Evolutionary conservation across 805 yeast genomes (phyloP).

Genomic region (Candida tammaniensis): DNA sequence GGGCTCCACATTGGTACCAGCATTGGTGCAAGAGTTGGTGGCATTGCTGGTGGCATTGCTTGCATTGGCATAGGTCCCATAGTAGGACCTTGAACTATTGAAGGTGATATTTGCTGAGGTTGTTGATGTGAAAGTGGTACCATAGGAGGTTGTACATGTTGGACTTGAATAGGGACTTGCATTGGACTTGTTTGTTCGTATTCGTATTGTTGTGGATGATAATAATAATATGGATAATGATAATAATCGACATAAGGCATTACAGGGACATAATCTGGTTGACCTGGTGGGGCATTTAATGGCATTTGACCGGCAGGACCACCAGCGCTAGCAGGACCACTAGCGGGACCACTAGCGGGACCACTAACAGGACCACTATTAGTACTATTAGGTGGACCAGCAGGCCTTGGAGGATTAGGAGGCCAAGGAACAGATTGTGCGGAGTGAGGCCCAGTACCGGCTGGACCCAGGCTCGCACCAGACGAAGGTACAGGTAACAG

Average conservation of each 20-base stretch:
- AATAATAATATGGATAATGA: conserved; percentile 7
- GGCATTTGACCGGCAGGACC: conserved; percentile 3
- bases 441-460: not conserved
- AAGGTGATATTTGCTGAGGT: no score
- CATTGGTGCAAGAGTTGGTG: conserved; percentile 6
- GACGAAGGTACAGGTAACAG: not conserved
- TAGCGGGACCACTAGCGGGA: conserved; percentile 5
- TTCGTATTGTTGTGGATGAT: not conserved
- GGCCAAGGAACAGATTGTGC: not conserved
- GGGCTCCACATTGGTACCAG: conserved; percentile 9
- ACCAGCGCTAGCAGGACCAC: conserved; percentile 5
- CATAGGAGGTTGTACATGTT: conserved; percentile 3
- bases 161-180: conserved; percentile 1
- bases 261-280: conserved; percentile 5
- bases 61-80: no score
- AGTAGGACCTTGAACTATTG: conserved; percentile 3
- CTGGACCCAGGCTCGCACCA: no score
- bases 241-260: conserved; percentile 10
- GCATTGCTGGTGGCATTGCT: not conserved
- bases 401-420: conserved; percentile 2
- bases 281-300: conserved; percentile 1
- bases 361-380: no score
- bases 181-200: not conserved
- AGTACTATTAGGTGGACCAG: no score
- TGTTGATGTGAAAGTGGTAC: no score